phyloP scores from a whole-genome alignment of 768 basidiomycete species.

The Coprinopsis cinerea region DNA sequence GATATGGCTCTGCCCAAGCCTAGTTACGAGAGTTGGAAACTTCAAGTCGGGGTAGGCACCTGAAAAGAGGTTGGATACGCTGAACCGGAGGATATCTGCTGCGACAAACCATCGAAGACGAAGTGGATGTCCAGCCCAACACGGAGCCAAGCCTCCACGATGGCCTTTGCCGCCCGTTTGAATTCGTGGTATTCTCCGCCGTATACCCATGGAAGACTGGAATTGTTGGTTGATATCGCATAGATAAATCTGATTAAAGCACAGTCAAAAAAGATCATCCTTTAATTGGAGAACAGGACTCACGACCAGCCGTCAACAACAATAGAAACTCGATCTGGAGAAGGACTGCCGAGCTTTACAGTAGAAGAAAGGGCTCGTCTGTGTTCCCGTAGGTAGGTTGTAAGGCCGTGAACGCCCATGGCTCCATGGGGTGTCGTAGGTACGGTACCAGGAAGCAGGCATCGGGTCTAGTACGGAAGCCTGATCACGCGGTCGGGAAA shows the following conservation, averaged over 20 bases:
- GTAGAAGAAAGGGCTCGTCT: slow-evolving; percentile 34
- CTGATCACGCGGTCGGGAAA: too few relatives aligned
- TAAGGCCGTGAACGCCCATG: slow-evolving; percentile 52
- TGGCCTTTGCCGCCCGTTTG: slow-evolving; percentile 35
- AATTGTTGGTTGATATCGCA: slow-evolving; percentile 46
- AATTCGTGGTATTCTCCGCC: slow-evolving; percentile 75
- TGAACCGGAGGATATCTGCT: slow-evolving; percentile 8
- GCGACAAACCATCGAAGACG: slow-evolving; percentile 72
- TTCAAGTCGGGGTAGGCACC: slow-evolving; percentile 71
- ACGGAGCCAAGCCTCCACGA: slow-evolving; percentile 62
- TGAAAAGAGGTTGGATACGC: slow-evolving; percentile 23
- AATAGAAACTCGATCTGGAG: slow-evolving; percentile 33
- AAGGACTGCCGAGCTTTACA: slow-evolving; percentile 17
- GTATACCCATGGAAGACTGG: slow-evolving; percentile 75
- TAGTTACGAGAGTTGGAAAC: slow-evolving; percentile 58
- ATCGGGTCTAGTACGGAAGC: background rate
- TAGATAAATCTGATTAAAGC: slow-evolving; percentile 64
- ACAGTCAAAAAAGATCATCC: background rate
- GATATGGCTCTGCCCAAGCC: slow-evolving; percentile 51
- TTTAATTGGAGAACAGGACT: slow-evolving; percentile 34
- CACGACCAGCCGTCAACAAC: slow-evolving; percentile 88
- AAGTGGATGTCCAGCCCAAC: slow-evolving; percentile 63
- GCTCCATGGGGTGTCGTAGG: slow-evolving; percentile 3
- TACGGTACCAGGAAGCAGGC: background rate
- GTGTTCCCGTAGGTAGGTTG: slow-evolving; percentile 47